Percentiles rank a stretch among this genome's conserved stretches.
These are phyloP conservation scores for Phytophthora palmivora DNA, from an alignment of 352 stramenopile species.

Conservation along the genomic window DNA sequence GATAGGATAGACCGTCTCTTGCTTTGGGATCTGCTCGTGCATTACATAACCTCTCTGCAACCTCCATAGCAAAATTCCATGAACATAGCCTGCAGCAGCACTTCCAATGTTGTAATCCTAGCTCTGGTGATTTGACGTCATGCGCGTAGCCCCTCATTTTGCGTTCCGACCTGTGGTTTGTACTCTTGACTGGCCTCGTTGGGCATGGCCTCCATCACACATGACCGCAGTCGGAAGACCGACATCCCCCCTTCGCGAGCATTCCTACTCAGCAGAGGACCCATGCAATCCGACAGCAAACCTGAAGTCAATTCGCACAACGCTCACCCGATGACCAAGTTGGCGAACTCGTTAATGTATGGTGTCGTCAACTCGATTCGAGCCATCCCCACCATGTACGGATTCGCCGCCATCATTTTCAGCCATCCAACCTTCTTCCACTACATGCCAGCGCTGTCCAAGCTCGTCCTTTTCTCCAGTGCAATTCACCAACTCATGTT, in stretches of 20 bases:
- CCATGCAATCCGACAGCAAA: conserved; percentile 14
- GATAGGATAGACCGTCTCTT: conserved; percentile 3
- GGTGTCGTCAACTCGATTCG: conserved; percentile 94
- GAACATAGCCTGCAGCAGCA: conserved; percentile 19
- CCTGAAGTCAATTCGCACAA: conserved; percentile 5
- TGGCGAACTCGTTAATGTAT: conserved; percentile 79
- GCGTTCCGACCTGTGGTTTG: conserved; percentile 19
- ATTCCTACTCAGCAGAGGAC: conserved; percentile 27
- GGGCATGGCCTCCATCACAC: conserved; percentile 28
- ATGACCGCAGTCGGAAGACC: conserved; percentile 28
- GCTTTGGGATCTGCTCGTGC: conserved; percentile 23
- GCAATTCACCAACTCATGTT: conserved; percentile 94
- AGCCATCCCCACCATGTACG: conserved; percentile 93
- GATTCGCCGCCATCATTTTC: conserved; percentile 96
- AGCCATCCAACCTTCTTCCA: conserved; percentile 84
- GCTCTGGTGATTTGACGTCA: conserved; percentile 27
- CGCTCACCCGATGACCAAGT: conserved; percentile 32
- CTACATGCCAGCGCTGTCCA: conserved; percentile 91
- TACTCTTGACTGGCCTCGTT: conserved; percentile 1
- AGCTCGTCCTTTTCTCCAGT: conserved; percentile 96
- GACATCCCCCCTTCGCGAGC: conserved; percentile 17
- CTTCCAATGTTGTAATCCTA: conserved; percentile 21
- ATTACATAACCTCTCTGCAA: conserved; percentile 23
- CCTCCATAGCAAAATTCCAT: conserved; percentile 31
- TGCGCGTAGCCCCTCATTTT: conserved; percentile 12